These are phyloP conservation scores for Xylaria intraflava DNA, from an alignment of 495 filamentous ascomycete genomes.

Conservation along the genomic window DNA sequence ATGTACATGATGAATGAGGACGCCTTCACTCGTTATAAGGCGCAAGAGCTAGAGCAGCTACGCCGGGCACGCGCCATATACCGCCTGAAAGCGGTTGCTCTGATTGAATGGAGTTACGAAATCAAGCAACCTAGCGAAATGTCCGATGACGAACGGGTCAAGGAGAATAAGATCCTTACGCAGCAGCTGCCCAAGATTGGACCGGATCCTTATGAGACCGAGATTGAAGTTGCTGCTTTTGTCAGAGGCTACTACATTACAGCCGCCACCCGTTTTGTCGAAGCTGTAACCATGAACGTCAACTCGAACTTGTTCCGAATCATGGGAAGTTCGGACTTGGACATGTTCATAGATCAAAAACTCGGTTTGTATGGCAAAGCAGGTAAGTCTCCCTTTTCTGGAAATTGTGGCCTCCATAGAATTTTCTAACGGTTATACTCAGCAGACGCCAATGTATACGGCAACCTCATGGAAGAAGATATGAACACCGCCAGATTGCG, in stretches of 20 bases:
- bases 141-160: conserved; percentile 30
- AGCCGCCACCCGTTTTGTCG: conserved; percentile 43
- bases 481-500: conserved; percentile 29
- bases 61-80: conserved; percentile 32
- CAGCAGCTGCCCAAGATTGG: conserved; percentile 30
- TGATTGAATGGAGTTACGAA: conserved; percentile 27
- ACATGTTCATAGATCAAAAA: conserved; percentile 32
- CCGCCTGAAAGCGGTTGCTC: conserved; percentile 23
- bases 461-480: conserved; percentile 41
- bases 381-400: conserved; percentile 5
- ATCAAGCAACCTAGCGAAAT: conserved; percentile 22
- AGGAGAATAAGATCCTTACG: conserved; percentile 11
- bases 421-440: neutral
- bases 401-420: neutral
- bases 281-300: conserved; percentile 41
- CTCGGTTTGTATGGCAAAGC: conserved; percentile 29
- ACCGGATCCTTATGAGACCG: conserved; percentile 39
- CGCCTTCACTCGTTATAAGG: conserved; percentile 31
- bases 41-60: conserved; percentile 25
- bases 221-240: conserved; percentile 43
- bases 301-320: conserved; percentile 39
- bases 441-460: conserved; percentile 19
- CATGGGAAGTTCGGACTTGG: conserved; percentile 19
- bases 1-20: conserved; percentile 39
- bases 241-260: conserved; percentile 49